phyloP scores from a whole-genome alignment of 371 early-diverging fungal genomes.

The Circinella minor region DNA sequence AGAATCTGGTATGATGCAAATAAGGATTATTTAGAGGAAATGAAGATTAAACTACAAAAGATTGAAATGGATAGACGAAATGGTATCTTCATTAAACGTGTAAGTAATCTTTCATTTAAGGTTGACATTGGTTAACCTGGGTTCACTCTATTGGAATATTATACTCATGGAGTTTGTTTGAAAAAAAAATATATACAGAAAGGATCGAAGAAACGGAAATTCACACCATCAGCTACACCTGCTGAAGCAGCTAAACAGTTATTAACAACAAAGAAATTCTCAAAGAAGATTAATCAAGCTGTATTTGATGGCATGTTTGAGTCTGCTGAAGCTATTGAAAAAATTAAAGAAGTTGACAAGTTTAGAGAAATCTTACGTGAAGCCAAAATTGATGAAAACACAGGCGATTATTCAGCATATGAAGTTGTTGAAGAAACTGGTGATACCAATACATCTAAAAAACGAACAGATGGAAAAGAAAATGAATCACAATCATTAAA shows the following conservation, averaged over 20 bases:
- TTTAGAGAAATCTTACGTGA: constrained; percentile 18
- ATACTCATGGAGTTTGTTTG: neutral
- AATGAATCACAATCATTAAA: constrained; percentile 9
- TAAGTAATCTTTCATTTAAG: neutral
- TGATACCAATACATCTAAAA: constrained; percentile 28
- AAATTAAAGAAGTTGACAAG: constrained; percentile 47
- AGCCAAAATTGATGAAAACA: constrained; percentile 14
- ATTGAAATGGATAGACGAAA: constrained; percentile 56
- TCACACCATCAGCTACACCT: constrained; percentile 53
- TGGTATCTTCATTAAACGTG: constrained; percentile 48
- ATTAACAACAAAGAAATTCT: constrained; percentile 68
- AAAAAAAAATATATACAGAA: constrained; percentile 8
- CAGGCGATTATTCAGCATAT: constrained; percentile 32
- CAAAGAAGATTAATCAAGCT: constrained; percentile 91
- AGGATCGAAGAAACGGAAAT: constrained; percentile 41
- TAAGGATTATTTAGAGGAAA: constrained; percentile 83
- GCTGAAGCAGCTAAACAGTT: constrained; percentile 82
- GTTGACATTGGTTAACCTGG: no score
- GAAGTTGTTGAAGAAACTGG: constrained; percentile 58
- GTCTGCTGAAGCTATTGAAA: constrained; percentile 49
- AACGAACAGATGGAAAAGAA: constrained; percentile 21
- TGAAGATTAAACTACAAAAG: constrained; percentile 57
- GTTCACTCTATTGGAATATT: no score
- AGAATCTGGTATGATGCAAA: constrained; percentile 87
- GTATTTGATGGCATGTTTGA: constrained; percentile 80